Base-by-base conservation (phyloP, 148 eudicot genomes). In the Rhododendron simsii region DNA sequence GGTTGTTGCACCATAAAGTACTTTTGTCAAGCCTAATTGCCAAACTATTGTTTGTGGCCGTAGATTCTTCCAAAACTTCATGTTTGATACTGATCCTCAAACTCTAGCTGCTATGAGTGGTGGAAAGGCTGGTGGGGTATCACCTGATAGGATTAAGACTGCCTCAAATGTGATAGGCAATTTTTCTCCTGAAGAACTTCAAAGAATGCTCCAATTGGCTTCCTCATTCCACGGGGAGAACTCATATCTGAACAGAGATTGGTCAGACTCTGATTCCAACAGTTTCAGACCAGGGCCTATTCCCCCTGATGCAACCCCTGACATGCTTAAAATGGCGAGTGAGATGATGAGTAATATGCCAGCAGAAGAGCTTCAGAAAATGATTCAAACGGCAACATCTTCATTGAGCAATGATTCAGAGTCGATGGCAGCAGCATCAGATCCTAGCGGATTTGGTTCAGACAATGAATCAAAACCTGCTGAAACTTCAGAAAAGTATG, bases 101-200 rank as follows among this genome's bases (percentile, higher is more conserved):
- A 91, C 94, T 69, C 88, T 94, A 71, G 91, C 96, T 85, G 91
- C 88, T 85, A 82, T 93, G 82, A 89, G 11, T 2, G 50, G 91
- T 91, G 96, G 94, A 81, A 90, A 84, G 8, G 84, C 87, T 69
- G 95, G 91, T 50, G 96, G 91, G 69, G 45, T 95, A 61, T 88
- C 98, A 67, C 92, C 94, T 84, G 99, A 95, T 80, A 94, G 92
- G 98, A 86, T 95, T 81, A 95, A 95, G 90, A 91, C 95, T 21
- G 96, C 98, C 81, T 92, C 99, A 82, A 89, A 89, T 89, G 88
- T 95, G 91, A 95, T 96, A 37, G 89, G 96, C 80, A 91, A 89
- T 89, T 93, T 96, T 98, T 91, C 99, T 75, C 96, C 98, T n/a
- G 98, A 93, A 81, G 99, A 96, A 84, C 98, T 95, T 6, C 45